phyloP scores from a whole-genome alignment of 768 basidiomycete genomes.

The Amanita fuliginea region DNA sequence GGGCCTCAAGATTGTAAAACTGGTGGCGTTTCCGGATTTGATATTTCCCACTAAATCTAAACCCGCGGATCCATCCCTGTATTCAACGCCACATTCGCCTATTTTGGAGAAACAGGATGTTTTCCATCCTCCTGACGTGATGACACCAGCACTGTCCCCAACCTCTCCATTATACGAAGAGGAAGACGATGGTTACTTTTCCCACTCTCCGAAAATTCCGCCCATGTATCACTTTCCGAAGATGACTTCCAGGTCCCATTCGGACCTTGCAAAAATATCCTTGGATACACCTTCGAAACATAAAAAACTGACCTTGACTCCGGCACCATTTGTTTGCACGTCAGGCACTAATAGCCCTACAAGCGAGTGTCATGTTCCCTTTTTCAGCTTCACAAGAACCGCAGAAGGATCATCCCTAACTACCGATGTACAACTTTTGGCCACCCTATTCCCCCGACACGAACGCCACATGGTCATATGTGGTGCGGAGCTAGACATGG shows the following conservation, averaged over 20 bases:
- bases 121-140: constrained; percentile 1
- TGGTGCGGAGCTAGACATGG: constrained; percentile 54
- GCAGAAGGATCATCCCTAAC: constrained; percentile 69
- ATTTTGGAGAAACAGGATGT: constrained; percentile 8
- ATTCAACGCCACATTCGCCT: constrained; percentile 3
- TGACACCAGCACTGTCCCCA: not conserved
- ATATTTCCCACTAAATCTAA: constrained; percentile 23
- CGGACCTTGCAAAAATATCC: constrained; percentile 24
- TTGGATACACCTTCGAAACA: constrained; percentile 27
- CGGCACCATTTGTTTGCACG: constrained; percentile 10
- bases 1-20: constrained; percentile 68
- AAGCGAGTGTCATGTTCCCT: constrained; percentile 35
- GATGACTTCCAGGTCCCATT: constrained; percentile 30
- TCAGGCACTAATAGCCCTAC: not conserved
- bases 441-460: constrained; percentile 57
- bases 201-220: constrained; percentile 39
- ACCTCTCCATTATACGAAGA: constrained; percentile 7
- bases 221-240: constrained; percentile 24
- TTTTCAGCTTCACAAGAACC: constrained; percentile 74
- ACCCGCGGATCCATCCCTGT: constrained; percentile 10
- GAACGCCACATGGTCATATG: constrained; percentile 70
- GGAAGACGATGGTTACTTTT: constrained; percentile 51
- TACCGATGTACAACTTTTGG: constrained; percentile 55
- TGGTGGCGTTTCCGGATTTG: constrained; percentile 67
- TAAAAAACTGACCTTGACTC: constrained; percentile 4